phyloP scores from a whole-genome alignment of 2,329 filamentous ascomycete species.

The Neopestalotiopsis sp. region DNA sequence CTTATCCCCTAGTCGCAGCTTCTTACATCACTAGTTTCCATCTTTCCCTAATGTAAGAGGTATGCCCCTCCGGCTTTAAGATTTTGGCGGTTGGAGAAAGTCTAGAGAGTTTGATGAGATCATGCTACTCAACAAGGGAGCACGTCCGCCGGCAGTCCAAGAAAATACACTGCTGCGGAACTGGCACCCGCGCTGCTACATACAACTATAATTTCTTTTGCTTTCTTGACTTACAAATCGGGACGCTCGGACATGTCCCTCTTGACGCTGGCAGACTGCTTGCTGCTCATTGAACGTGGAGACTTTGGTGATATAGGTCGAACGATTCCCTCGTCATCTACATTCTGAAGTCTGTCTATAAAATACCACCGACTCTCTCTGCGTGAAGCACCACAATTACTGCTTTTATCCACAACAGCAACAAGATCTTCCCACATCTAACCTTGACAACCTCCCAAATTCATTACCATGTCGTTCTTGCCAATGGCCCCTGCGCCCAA shows the following conservation, averaged over 20 bases:
- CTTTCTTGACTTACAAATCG: not conserved
- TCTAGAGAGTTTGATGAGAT: not conserved
- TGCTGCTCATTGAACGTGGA: not conserved
- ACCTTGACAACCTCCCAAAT: not conserved
- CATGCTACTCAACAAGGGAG: not conserved
- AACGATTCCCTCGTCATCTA: not conserved
- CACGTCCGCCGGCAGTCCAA: not conserved
- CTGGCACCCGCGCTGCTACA: not conserved
- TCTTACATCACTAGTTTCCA: not conserved
- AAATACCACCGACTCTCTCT: too few species aligned
- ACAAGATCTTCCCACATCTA: not conserved
- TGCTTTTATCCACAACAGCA: not conserved
- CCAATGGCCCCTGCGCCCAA: conserved; percentile 52
- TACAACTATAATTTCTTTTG: not conserved
- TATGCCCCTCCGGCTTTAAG: not conserved
- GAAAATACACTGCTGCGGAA: not conserved
- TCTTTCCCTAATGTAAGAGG: not conserved
- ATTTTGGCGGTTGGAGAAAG: not conserved
- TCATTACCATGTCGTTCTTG: conserved; percentile 6
- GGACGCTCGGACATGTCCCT: not conserved
- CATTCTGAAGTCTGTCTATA: not conserved
- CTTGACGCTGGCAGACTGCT: not conserved
- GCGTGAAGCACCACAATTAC: too few species aligned
- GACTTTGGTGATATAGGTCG: not conserved
- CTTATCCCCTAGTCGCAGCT: not conserved